Evolutionary conservation across 805 yeast genomes (phyloP).

Genomic region (Saturnispora silvae): DNA sequence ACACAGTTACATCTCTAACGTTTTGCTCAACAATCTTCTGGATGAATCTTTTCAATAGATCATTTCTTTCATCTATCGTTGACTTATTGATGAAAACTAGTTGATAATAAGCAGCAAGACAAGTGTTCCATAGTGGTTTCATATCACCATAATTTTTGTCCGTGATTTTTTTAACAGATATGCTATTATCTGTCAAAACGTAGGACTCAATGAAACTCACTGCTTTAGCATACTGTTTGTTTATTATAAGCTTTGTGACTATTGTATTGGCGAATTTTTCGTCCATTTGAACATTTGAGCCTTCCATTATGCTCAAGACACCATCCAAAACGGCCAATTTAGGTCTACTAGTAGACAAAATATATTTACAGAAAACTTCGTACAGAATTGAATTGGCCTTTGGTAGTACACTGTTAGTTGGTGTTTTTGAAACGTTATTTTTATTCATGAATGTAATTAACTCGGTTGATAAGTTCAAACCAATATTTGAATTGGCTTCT

Average conservation of each 20-base stretch:
- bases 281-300: conserved; percentile 23
- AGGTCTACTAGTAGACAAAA: conserved; percentile 22
- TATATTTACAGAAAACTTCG: conserved; percentile 28
- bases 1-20: conserved; percentile 5
- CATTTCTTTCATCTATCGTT: conserved; percentile 8
- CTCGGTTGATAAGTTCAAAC: conserved; percentile 21
- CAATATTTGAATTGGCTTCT: conserved; percentile 15
- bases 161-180: conserved; percentile 7
- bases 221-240: conserved; percentile 23
- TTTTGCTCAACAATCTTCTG: conserved; percentile 11
- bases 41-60: conserved; percentile 14
- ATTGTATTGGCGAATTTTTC: conserved; percentile 31
- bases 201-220: conserved; percentile 25
- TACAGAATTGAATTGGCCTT: conserved; percentile 33
- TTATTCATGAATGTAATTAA: conserved; percentile 24
- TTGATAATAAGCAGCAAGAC: conserved; percentile 9
- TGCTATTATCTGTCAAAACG: conserved; percentile 11
- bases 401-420: conserved; percentile 22
- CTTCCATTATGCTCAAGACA: conserved; percentile 24
- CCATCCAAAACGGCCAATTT: conserved; percentile 21
- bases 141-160: neutral
- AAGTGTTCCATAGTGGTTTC: conserved; percentile 8
- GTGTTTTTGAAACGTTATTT: conserved; percentile 8
- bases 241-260: conserved; percentile 23
- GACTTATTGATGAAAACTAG: conserved; percentile 6